Percentiles rank a stretch among this genome's conserved stretches.
Conservation (phyloP, 2,329 filamentous ascomycete species). For the Monilinia fructigena region DNA sequence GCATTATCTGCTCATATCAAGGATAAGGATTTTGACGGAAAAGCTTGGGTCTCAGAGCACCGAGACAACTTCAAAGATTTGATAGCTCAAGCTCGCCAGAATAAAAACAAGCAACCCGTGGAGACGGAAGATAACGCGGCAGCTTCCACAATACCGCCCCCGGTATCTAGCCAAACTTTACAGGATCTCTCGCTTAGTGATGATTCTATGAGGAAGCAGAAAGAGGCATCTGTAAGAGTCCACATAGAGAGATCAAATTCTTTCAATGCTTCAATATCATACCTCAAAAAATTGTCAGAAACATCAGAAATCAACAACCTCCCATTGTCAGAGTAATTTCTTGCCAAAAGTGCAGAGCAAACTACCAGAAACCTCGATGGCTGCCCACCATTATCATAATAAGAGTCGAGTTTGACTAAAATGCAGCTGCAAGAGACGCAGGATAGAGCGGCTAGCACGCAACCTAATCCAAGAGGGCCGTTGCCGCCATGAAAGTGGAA, state of each 20-base stretch:
- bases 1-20: constrained; percentile 58
- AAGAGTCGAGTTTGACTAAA: background rate
- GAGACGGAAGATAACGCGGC: background rate
- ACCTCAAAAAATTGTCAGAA: background rate
- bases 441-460: background rate
- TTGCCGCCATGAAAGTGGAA: background rate
- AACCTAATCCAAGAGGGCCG: background rate
- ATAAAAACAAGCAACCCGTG: constrained; percentile 31
- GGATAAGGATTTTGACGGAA: constrained; percentile 84
- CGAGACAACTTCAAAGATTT: constrained; percentile 73
- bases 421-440: background rate
- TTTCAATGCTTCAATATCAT: no score
- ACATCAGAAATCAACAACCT: background rate
- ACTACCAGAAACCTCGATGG: background rate
- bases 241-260: background rate
- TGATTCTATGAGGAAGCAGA: background rate
- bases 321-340: background rate
- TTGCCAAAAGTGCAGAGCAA: background rate
- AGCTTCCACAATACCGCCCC: constrained; percentile 10
- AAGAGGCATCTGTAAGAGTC: background rate
- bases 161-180: background rate
- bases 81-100: constrained; percentile 70
- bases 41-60: constrained; percentile 72
- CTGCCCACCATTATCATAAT: background rate
- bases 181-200: background rate